phyloP scores from a whole-genome alignment of 2,329 filamentous ascomycete genomes.

The Verticillium klebahnii region DNA sequence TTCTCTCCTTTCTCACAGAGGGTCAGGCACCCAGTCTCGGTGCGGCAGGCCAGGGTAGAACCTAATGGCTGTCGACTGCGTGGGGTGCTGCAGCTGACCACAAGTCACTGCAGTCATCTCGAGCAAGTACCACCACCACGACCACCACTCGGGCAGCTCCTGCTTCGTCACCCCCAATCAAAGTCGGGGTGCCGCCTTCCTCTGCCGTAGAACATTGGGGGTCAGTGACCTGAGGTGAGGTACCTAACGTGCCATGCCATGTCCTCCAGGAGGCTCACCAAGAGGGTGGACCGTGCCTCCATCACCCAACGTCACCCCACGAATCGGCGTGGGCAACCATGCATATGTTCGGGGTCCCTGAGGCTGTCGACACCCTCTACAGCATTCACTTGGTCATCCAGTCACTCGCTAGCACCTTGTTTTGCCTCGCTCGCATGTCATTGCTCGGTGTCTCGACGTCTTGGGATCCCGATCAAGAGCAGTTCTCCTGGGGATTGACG shows the following conservation, averaged over 20 bases:
- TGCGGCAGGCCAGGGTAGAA: neutral
- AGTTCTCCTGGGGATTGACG: no score
- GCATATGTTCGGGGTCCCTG: neutral
- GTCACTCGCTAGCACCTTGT: neutral
- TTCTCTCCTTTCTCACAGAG: neutral
- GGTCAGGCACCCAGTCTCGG: neutral
- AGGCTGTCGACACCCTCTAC: neutral
- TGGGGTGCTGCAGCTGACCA: neutral
- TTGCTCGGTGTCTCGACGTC: neutral
- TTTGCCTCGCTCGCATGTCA: neutral
- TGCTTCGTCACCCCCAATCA: neutral
- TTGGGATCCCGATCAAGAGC: no score
- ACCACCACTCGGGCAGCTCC: neutral
- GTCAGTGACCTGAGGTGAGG: neutral
- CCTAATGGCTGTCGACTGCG: neutral
- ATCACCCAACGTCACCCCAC: neutral
- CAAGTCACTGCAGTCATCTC: neutral
- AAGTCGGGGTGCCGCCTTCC: neutral
- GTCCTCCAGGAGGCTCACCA: neutral
- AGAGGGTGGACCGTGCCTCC: neutral
- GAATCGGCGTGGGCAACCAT: neutral
- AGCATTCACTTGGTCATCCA: neutral
- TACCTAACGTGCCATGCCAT: neutral
- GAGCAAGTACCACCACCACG: neutral
- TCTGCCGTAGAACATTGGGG: neutral